Percentiles rank a stretch among this genome's conserved stretches.
phyloP scores from a whole-genome alignment of 2,329 filamentous ascomycete species.

The Dichotomopilus funicola region DNA sequence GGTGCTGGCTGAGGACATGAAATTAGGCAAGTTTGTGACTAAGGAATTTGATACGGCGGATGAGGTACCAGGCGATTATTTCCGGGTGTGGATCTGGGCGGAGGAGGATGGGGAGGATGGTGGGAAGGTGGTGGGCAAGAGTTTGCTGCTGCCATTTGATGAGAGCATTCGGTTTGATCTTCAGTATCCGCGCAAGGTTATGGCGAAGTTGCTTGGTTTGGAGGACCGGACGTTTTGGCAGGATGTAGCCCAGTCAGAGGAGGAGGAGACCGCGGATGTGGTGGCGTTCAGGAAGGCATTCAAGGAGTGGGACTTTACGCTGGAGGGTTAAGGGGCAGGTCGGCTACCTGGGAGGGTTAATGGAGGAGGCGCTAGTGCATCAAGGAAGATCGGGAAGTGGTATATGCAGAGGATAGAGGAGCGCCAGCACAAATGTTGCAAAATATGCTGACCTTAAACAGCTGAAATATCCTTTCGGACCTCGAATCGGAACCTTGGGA shows the following conservation, averaged over 20 bases:
- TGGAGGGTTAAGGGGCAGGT: slow-evolving; percentile 16
- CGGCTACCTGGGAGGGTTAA: neutral
- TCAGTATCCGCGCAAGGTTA: slow-evolving; percentile 80
- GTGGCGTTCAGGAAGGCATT: slow-evolving; percentile 75
- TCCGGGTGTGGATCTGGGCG: slow-evolving; percentile 76
- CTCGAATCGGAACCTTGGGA: neutral
- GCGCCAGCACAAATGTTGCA: too few relatives aligned
- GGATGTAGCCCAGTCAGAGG: slow-evolving; percentile 69
- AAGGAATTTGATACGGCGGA: slow-evolving; percentile 45
- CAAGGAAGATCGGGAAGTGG: neutral
- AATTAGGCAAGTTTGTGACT: slow-evolving; percentile 45
- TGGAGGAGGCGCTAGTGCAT: neutral
- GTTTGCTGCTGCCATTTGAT: slow-evolving; percentile 67
- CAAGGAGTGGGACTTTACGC: slow-evolving; percentile 78
- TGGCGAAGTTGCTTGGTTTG: slow-evolving; percentile 79
- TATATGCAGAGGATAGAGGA: too few relatives aligned
- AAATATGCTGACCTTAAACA: too few relatives aligned
- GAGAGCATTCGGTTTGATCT: slow-evolving; percentile 74
- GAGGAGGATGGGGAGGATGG: slow-evolving; percentile 44
- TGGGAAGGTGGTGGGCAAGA: slow-evolving; percentile 51
- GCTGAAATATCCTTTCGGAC: neutral
- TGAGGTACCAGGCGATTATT: slow-evolving; percentile 58
- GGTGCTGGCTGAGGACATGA: slow-evolving; percentile 73
- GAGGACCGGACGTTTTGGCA: slow-evolving; percentile 79
- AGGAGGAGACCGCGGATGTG: slow-evolving; percentile 74